Conservation (phyloP, 2,329 filamentous ascomycete species). For the Aurifilum marmelostoma region DNA sequence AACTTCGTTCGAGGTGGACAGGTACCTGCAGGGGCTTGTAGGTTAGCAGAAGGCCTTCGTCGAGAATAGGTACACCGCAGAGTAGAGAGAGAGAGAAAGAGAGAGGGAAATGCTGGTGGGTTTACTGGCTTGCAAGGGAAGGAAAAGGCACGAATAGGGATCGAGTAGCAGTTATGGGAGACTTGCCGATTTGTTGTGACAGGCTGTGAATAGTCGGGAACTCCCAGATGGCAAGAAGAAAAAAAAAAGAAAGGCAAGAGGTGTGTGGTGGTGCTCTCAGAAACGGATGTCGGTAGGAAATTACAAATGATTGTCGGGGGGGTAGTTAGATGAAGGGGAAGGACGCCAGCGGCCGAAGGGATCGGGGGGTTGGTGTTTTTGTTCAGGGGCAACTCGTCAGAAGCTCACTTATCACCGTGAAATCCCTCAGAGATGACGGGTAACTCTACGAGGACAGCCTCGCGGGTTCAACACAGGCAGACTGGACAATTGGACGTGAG, state of each 20-base stretch:
- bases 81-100: not conserved
- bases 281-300: conserved; percentile 33
- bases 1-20: not conserved
- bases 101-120: too few relatives aligned
- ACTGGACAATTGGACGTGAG: conserved; percentile 30
- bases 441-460: conserved; percentile 23
- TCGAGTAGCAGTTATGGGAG: not conserved
- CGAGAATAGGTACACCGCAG: not conserved
- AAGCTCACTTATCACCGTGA: conserved; percentile 54
- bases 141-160: not conserved
- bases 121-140: not conserved
- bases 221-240: conserved; percentile 13
- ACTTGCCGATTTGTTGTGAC: conserved; percentile 28
- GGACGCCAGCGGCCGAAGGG: conserved; percentile 61
- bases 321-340: conserved; percentile 41
- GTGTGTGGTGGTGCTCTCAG: not conserved
- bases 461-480: conserved; percentile 33
- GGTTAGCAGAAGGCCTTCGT: not conserved
- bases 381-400: conserved; percentile 43
- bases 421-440: conserved; percentile 31
- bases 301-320: conserved; percentile 43
- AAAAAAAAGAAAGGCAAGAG: too few relatives aligned
- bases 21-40: not conserved
- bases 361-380: conserved; percentile 31
- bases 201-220: conserved; percentile 20